Conservation (phyloP, 257 asterid species). For the Plectranthus barbatus region DNA sequence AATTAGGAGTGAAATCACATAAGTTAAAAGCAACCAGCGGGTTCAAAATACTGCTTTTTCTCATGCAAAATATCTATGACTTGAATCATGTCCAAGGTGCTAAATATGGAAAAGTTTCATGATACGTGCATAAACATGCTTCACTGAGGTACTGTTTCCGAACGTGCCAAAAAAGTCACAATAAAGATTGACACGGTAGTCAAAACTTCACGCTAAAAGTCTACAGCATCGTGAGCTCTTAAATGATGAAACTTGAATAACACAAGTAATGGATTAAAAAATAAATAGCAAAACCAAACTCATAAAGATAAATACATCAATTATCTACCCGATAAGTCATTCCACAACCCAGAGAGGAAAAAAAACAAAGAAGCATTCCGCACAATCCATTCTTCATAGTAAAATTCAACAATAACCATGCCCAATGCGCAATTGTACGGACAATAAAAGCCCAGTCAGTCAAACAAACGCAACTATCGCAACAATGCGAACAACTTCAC, state of each 20-base stretch:
- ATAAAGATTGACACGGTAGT: neutral
- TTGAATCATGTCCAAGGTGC: neutral
- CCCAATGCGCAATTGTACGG: slow-evolving; percentile 1
- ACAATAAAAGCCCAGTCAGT: neutral
- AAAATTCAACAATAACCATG: slow-evolving; percentile 2
- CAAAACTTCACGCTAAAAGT: neutral
- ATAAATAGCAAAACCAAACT: neutral
- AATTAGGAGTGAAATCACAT: neutral
- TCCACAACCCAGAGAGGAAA: neutral
- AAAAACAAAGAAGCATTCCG: neutral
- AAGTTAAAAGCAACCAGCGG: slow-evolving; percentile 4
- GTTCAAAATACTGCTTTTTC: neutral
- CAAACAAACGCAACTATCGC: neutral
- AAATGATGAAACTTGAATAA: neutral
- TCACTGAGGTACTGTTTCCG: too few relatives aligned
- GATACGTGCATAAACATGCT: neutral
- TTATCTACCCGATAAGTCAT: neutral
- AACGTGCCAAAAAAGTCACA: neutral
- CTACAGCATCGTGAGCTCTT: neutral
- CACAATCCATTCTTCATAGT: neutral
- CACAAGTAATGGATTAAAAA: neutral
- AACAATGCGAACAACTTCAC: slow-evolving; percentile 17
- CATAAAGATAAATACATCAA: slow-evolving; percentile 5
- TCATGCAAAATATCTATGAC: neutral
- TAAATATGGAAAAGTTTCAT: neutral